Evolutionary conservation across 192 early-diverging fungal genomes (phyloP).

Genomic region (Backusella morwellensis): DNA sequence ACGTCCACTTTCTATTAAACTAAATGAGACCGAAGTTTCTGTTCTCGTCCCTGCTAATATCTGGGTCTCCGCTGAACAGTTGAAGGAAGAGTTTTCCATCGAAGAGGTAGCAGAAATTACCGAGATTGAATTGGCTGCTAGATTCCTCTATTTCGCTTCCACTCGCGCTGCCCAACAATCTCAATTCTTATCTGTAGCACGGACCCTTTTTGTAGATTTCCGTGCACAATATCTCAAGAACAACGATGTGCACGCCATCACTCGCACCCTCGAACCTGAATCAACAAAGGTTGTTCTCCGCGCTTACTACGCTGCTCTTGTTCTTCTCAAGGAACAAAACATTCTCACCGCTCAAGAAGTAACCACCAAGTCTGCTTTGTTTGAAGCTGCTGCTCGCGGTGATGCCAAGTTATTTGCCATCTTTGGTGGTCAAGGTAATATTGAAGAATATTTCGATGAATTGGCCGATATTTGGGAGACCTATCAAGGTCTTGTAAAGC

Average conservation of each 20-base stretch:
- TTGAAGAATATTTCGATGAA: slow-evolving; percentile 94
- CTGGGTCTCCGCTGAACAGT: slow-evolving; percentile 87
- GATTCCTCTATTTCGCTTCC: slow-evolving; percentile 68
- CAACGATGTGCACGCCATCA: slow-evolving; percentile 84
- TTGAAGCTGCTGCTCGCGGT: slow-evolving; percentile 60
- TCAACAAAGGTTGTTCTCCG: slow-evolving; percentile 61
- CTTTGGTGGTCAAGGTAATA: slow-evolving; percentile 96
- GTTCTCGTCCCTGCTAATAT: slow-evolving; percentile 80
- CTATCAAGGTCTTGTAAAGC: slow-evolving; percentile 73
- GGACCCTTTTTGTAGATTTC: slow-evolving; percentile 74
- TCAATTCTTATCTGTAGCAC: slow-evolving; percentile 69
- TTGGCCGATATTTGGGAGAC: slow-evolving; percentile 75
- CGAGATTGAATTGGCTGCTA: slow-evolving; percentile 69
- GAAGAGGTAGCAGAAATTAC: slow-evolving; percentile 55
- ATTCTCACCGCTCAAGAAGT: slow-evolving; percentile 38
- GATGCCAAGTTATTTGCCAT: slow-evolving; percentile 74
- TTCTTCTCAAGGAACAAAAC: slow-evolving; percentile 51
- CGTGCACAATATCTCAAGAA: slow-evolving; percentile 67
- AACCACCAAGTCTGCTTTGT: slow-evolving; percentile 60
- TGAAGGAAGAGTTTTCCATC: slow-evolving; percentile 70
- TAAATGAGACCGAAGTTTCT: slow-evolving; percentile 75
- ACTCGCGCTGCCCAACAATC: slow-evolving; percentile 37
- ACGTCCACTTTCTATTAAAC: slow-evolving; percentile 78
- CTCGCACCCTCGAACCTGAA: slow-evolving; percentile 53
- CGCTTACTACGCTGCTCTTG: slow-evolving; percentile 77